These are phyloP conservation scores for Zygosaccharomyces sapae DNA, from an alignment of 1,139 yeast species.

Conservation along the genomic window DNA sequence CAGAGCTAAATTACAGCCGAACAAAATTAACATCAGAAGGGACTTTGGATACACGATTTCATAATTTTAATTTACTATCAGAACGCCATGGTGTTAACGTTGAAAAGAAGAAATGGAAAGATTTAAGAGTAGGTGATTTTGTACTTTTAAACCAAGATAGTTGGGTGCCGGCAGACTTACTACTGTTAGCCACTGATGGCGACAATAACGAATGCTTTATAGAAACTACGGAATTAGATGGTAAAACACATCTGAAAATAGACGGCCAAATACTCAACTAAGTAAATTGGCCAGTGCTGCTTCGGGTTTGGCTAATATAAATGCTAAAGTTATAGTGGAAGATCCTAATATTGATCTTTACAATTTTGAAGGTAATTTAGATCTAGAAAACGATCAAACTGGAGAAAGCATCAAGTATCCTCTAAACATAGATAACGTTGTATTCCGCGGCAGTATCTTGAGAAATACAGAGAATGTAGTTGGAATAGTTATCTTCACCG, in stretches of 20 bases:
- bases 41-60: constrained; percentile 18
- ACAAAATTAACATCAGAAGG: not conserved
- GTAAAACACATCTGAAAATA: constrained; percentile 89
- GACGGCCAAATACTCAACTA: constrained; percentile 61
- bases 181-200: constrained; percentile 63
- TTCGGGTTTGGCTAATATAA: constrained; percentile 47
- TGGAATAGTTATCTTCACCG: constrained; percentile 86
- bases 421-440: constrained; percentile 71
- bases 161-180: constrained; percentile 89
- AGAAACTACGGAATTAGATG: constrained; percentile 97
- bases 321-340: constrained; percentile 62
- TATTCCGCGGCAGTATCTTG: constrained; percentile 83
- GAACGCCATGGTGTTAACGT: constrained; percentile 31
- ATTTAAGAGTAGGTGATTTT: constrained; percentile 80
- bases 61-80: constrained; percentile 28
- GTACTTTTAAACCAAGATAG: constrained; percentile 71
- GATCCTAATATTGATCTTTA: constrained; percentile 90
- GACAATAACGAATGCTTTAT: constrained; percentile 72
- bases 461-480: constrained; percentile 72
- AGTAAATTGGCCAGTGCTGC: constrained; percentile 49
- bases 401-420: constrained; percentile 44
- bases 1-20: not conserved
- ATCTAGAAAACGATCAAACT: constrained; percentile 27
- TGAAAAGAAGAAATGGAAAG: constrained; percentile 57
- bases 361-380: constrained; percentile 79